Evolutionary conservation across 1,139 yeast species (phyloP), one percentile per base, ranked within the genome.

Genomic region (Saccharomyces pastorianus): DNA sequence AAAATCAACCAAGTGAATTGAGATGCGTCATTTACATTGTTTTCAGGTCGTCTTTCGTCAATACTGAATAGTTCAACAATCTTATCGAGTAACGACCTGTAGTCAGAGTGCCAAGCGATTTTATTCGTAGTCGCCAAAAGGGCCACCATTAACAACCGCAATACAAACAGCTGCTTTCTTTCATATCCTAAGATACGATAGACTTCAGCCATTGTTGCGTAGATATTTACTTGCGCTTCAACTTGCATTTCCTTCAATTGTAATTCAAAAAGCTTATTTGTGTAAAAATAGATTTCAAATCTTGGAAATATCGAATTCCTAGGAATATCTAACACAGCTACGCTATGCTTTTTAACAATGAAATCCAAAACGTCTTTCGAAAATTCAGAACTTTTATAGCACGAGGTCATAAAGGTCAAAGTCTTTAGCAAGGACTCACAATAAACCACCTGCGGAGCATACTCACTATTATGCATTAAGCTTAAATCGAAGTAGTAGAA

Each of bases 391-490:
- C 83, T 83, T 6, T 78, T 67, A 56, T 78, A 77, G 6, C 84
- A 71, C 11, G 76, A 70, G 1, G 85, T 76, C 78, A 87, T 77
- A 53, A 88, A 76, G 56, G 81, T 82, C 31, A 85, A 72, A 51
- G 79, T 79, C 54, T 96, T 76, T 44, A 90, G 63, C 4, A 86
- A 74, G 3, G 85, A 77, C 60, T 89, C 96, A 48, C 88, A 83
- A 60, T 83, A 87, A 0, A 90, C 91, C 2, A 86, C 71, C 58
- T 85, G 93, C 0, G 98, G 98, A 0, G 86, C 91, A 61, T 81
- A 81, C 61, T 91, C 96, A 57, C 84, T 90, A 14, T 78, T 75
- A 54, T 81, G 83, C 34, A 74, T 68, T 11, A 82, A 76, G 41
- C 95, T 83, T 46, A 77, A 64, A 46, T 83, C 83, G 67, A 84